Evolutionary conservation across 257 asterid species (phyloP), one percentile per base, ranked within the genome.

Genomic region (Cynanchum wilfordii): DNA sequence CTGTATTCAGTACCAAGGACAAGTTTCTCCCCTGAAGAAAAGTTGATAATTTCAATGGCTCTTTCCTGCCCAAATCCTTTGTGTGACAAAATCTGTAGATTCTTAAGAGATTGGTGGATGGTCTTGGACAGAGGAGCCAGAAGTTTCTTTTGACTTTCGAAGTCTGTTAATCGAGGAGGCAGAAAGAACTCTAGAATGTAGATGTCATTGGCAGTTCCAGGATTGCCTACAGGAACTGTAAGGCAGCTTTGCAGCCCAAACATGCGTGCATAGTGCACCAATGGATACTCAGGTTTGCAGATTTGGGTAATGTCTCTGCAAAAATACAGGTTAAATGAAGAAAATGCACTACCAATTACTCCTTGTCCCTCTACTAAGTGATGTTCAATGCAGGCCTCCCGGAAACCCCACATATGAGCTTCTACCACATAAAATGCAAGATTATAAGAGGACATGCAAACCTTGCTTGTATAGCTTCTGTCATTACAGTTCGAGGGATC

Each of bases 201-300:
- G 30, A 72, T 59, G 36, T 62, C 71, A 62, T 70, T 52, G 1
- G 75, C 65, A 67, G 20, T 45, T 12, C 66, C 27, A 38, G 65
- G 58, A 33, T 75, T 72, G 54, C 74, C 51, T 50, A 78, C 30
- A 42, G 73, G 64, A 20, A 78, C 69, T 1, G 78, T 75, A 29
- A 78, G 69, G 51, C 78, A 73, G 57, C 78, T 68, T 52, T 49
- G 50, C 55, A 78, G 60, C 56, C 74, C 74, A 59, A 56, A 78
- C 70, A 72, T 33, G 58, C 78, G 69, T 5, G 81, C 81, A 58
- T 78, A 78, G 64, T 72, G 81, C 63, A 67, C 74, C 74, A 73
- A 73, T 38, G 81, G 81, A 73, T 78, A 78, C 59, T 78, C 81
- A 40, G 75, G 49, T 73, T 78, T 73, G 51, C 78, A 45, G 22